phyloP scores from a whole-genome alignment of 208 protist genomes.

The Leishmania tarentolae region DNA sequence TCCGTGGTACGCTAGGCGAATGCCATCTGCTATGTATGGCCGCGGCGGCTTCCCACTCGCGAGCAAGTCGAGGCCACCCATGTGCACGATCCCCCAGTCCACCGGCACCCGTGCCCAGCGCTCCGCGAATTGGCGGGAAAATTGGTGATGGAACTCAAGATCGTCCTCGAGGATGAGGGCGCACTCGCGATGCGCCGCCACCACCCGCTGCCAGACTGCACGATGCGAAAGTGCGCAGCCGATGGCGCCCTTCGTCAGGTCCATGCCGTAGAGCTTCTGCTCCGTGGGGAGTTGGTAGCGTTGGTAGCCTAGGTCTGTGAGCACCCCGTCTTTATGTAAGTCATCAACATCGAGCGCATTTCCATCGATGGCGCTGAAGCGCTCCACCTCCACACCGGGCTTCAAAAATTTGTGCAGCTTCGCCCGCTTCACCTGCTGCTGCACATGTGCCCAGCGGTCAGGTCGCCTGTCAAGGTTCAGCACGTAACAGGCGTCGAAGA shows the following conservation, averaged over 20 bases:
- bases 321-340: slow-evolving; percentile 45
- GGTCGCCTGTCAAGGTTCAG: slow-evolving; percentile 87
- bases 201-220: slow-evolving; percentile 77
- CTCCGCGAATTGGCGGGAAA: slow-evolving; percentile 52
- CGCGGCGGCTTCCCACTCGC: slow-evolving; percentile 76
- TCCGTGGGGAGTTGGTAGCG: slow-evolving; percentile 73
- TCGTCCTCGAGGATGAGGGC: slow-evolving; percentile 91
- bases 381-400: slow-evolving; percentile 47
- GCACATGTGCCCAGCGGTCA: slow-evolving; percentile 79
- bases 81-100: slow-evolving; percentile 90
- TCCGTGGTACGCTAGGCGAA: slow-evolving; percentile 82
- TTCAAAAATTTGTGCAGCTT: slow-evolving; percentile 59
- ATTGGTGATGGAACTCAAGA: slow-evolving; percentile 84
- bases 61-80: slow-evolving; percentile 89
- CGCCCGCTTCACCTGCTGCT: slow-evolving; percentile 60
- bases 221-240: slow-evolving; percentile 88
- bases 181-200: slow-evolving; percentile 31
- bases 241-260: slow-evolving; percentile 87
- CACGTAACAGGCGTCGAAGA: slow-evolving; percentile 92
- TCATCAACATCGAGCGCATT: slow-evolving; percentile 51
- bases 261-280: slow-evolving; percentile 92
- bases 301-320: slow-evolving; percentile 76
- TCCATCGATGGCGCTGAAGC: slow-evolving; percentile 82
- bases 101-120: slow-evolving; percentile 69
- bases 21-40: slow-evolving; percentile 79